Base-by-base conservation (phyloP, 192 early-diverging fungal species). In the Entomortierella parvispora region DNA sequence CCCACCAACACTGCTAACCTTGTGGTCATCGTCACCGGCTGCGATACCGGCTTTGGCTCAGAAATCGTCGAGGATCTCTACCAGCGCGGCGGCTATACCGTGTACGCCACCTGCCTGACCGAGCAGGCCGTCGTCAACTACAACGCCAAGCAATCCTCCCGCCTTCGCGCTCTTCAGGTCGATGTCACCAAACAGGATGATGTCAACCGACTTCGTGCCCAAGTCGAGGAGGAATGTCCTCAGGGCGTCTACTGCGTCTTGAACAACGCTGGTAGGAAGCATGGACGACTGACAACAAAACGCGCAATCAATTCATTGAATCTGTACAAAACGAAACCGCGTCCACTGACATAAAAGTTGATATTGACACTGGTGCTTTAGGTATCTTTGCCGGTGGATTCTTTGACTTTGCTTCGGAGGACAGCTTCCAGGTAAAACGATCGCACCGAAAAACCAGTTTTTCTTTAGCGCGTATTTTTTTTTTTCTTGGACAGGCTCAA, bases 171-270 rank as follows among this genome's bases (percentile, higher is more conserved):
- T n/a, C 22, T 77, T 28, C 72, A 67, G 20, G 58, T 77, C 54
- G 72, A 77, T 68, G 72, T 77, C 46, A 77, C 65, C 45, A 77
- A 77, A 7, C 72, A 77, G 54, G 54, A 58, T 26, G 72, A 77
- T 20, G 53, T 67, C 48, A 57, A 77, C 40, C 65, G 59, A 7
- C 65, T 77, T 26, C 72, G 65, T 25, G 65, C 64, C 2, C 64
- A 77, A 31, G 20, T 77, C 28, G 72, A 77, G 59, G 65, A 44
- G 0, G 72, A 77, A 14, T 77, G 72, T 25, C 72, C 72, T 7
- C 72, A 77, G 43, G 72, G 72, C 25, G 72, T 77, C 52, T 77
- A 68, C 42, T 67, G 65, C 67, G 51, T 77, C 59, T 44, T 77
- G 20, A 77, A 77, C 60, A 77, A 77, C 23, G 72, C 72, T 12